Evolutionary conservation across 2,329 filamentous ascomycete genomes (phyloP), one percentile per base, ranked within the genome.

Genomic region (Colletotrichum sp.): DNA sequence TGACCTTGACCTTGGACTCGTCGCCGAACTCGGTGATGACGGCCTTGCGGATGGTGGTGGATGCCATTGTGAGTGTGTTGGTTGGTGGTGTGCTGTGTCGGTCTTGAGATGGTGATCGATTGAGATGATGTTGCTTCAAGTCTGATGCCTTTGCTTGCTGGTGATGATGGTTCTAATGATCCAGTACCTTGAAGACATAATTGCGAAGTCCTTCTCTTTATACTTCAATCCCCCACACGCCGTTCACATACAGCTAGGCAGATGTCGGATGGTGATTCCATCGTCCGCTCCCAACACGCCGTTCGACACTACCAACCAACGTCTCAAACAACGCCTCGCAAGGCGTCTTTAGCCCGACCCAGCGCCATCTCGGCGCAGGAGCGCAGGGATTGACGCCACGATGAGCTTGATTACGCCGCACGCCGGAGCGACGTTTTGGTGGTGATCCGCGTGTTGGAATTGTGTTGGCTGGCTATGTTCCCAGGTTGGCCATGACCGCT

Each of bases 11-110:
- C 12, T 83, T 82, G 55, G 86, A 83, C 18, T 84, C 79, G 36
- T 86, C 84, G 65, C 88, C 87, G 70, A 86, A 85, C 49, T 82
- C 81, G 39, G 87, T 80, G 77, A 89, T 86, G 71, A 88, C 78
- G 21, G 85, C 87, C 77, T 88, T 89, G 81, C 87, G 87, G 66
- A 87, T 85, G 6, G 82, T 80, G 13, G 63, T 77, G 49, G 44
- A 36, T 18, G 74, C 67, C 71, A 74, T 76, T 21, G 8, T 75
- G n/a, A 21, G 36, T 36, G 26, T 67, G 32, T 4, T 57, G 44
- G 18, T 36, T 57, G 13, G 28, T 36, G 12, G 28, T 32, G 18
- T 13, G 28, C 6, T n/a, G 0, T 1, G 18, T 30, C 5, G 16
- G 28, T 34, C 0, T 30, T 30, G 0, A 32, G 28, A 62, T 62